These are phyloP conservation scores for Hypoxylon cercidicola DNA, from an alignment of 495 filamentous ascomycete species.

Conservation along the genomic window DNA sequence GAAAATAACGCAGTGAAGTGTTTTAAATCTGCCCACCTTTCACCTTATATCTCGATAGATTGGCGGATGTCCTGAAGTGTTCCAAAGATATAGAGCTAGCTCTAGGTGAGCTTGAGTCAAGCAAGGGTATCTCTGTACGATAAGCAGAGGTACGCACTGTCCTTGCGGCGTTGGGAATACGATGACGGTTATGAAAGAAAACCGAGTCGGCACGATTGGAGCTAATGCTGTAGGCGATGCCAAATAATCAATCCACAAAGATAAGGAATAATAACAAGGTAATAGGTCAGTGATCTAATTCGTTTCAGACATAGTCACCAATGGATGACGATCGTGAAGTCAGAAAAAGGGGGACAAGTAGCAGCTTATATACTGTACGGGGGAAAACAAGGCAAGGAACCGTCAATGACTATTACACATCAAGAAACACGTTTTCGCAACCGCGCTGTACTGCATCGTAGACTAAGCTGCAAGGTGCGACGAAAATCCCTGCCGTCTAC, in stretches of 20 bases:
- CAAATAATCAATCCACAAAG: conserved; percentile 25
- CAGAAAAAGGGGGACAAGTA: conserved; percentile 23
- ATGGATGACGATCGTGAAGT: conserved; percentile 37
- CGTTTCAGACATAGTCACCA: conserved; percentile 29
- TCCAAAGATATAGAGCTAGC: conserved; percentile 4
- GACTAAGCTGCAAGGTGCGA: conserved; percentile 9
- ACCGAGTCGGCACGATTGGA: conserved; percentile 11
- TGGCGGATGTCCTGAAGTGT: neutral
- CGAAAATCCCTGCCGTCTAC: conserved; percentile 27
- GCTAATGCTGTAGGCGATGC: conserved; percentile 29
- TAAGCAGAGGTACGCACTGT: conserved; percentile 28
- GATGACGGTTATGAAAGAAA: conserved; percentile 20
- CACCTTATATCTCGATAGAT: conserved; percentile 29
- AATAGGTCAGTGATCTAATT: conserved; percentile 21
- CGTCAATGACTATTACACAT: conserved; percentile 40
- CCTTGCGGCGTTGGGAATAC: conserved; percentile 34
- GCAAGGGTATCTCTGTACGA: conserved; percentile 10
- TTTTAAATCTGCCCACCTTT: conserved; percentile 13
- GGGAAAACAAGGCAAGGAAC: conserved; percentile 20
- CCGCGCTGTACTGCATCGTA: conserved; percentile 7
- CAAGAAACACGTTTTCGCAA: conserved; percentile 19
- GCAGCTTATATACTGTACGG: conserved; percentile 38
- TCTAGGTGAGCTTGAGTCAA: neutral
- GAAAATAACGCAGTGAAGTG: conserved; percentile 16
- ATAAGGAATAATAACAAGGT: conserved; percentile 22